Conservation (phyloP, 2,329 filamentous ascomycete species). For the Colletotrichum tabaci region DNA sequence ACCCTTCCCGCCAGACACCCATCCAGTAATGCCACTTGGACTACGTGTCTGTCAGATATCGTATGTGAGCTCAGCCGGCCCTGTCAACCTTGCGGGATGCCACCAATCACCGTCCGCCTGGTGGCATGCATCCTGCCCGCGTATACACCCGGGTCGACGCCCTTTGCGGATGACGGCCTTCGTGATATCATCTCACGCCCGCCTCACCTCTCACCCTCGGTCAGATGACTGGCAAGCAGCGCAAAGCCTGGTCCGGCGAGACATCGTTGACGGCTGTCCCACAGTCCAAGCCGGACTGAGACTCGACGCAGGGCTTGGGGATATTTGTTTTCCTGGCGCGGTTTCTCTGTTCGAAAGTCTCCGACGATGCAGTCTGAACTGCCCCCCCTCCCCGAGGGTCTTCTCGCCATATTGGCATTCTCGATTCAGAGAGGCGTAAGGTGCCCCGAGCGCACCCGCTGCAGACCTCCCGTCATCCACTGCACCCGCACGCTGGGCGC, state of each 20-base stretch:
- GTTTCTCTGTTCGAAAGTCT: conserved; percentile 14
- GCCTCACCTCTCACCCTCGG: conserved; percentile 33
- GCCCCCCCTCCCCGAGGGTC: background rate
- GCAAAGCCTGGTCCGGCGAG: conserved; percentile 11
- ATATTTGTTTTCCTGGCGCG: conserved; percentile 4
- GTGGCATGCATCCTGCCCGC: conserved; percentile 38
- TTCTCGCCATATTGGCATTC: background rate
- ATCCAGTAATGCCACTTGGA: background rate
- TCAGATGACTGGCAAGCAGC: conserved; percentile 25
- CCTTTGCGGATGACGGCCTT: conserved; percentile 20
- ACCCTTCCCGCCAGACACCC: conserved; percentile 20
- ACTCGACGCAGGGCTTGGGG: background rate
- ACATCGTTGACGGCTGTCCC: conserved; percentile 22
- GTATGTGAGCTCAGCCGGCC: conserved; percentile 24
- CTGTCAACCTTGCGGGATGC: conserved; percentile 14
- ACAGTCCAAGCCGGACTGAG: background rate
- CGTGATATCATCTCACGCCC: conserved; percentile 42
- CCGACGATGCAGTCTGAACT: background rate
- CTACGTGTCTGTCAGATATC: conserved; percentile 33
- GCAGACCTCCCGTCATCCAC: background rate
- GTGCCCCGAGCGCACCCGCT: conserved; percentile 19
- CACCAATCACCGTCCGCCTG: conserved; percentile 35
- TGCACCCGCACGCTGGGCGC: background rate
- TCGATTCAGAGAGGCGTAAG: background rate
- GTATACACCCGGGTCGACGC: conserved; percentile 8